phyloP scores from a whole-genome alignment of 1,284 basidiomycete species.

The Schizopora paradoxa region DNA sequence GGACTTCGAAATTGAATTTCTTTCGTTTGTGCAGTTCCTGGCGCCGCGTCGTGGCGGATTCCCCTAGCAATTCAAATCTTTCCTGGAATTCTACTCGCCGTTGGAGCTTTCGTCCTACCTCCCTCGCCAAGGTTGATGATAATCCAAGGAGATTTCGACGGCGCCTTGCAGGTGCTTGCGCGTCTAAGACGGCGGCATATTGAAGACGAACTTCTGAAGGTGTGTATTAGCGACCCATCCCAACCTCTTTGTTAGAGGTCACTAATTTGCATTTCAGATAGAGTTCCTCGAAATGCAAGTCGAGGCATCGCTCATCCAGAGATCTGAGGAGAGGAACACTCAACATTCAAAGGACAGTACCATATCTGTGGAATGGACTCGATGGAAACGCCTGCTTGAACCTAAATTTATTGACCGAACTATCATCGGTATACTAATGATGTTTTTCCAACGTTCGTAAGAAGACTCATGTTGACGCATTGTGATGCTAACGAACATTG shows the following conservation, averaged over 20 bases:
- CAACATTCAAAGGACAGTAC: constrained; percentile 22
- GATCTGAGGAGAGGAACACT: too few relatives aligned
- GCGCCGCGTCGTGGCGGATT: constrained; percentile 68
- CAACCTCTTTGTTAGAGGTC: neutral
- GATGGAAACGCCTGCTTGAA: constrained; percentile 54
- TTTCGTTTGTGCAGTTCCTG: constrained; percentile 35
- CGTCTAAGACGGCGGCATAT: constrained; percentile 43
- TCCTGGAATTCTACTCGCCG: constrained; percentile 59
- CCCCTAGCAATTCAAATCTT: constrained; percentile 69
- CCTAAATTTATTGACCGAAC: constrained; percentile 53
- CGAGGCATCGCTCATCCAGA: constrained; percentile 48
- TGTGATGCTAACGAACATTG: neutral
- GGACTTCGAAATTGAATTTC: constrained; percentile 1
- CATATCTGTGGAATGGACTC: constrained; percentile 34
- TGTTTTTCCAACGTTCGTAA: constrained; percentile 73
- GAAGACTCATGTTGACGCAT: too few relatives aligned
- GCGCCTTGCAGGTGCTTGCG: constrained; percentile 47
- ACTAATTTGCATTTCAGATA: constrained; percentile 35
- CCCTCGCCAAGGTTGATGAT: constrained; percentile 69
- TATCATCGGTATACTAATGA: constrained; percentile 61
- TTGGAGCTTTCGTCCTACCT: constrained; percentile 63
- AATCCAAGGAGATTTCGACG: constrained; percentile 47
- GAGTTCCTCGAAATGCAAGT: constrained; percentile 71
- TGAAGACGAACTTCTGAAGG: constrained; percentile 46
- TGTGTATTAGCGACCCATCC: constrained; percentile 24